Percentiles rank a stretch among this genome's conserved stretches.
These are phyloP conservation scores for Toxoplasma gondii DNA, from an alignment of 169 alveolate genomes.

Conservation along the genomic window DNA sequence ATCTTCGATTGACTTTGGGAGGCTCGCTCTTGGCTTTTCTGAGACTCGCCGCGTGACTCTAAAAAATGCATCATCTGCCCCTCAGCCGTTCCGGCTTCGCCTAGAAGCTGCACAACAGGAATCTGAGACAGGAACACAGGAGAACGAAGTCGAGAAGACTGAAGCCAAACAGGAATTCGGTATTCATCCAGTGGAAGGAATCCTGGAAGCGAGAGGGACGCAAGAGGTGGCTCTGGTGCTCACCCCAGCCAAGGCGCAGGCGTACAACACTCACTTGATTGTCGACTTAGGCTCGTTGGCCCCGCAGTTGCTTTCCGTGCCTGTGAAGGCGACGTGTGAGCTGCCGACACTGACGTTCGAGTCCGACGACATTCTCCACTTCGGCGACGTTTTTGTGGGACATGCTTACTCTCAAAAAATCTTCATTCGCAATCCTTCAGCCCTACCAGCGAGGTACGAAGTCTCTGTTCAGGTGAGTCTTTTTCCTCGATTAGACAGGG, in stretches of 20 bases:
- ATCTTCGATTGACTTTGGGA: constrained; percentile 90
- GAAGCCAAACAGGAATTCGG: neutral
- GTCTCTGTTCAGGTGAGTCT: constrained; percentile 31
- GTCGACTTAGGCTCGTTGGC: neutral
- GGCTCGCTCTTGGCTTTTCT: constrained; percentile 90
- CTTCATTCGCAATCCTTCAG: neutral
- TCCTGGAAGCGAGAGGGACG: neutral
- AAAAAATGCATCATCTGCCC: constrained; percentile 79
- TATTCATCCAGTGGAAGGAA: neutral
- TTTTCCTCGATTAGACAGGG: neutral
- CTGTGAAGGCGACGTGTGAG: constrained; percentile 71
- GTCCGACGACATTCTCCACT: constrained; percentile 89
- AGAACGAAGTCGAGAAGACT: neutral
- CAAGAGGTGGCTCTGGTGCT: neutral
- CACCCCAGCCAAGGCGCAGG: neutral
- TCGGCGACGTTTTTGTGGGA: constrained; percentile 85
- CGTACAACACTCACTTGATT: neutral
- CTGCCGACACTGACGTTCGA: constrained; percentile 90
- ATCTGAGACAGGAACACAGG: no score
- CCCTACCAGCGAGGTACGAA: constrained; percentile 40
- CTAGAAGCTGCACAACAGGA: neutral
- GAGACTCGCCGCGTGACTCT: constrained; percentile 84
- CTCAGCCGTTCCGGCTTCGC: constrained; percentile 15
- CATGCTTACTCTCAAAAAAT: neutral
- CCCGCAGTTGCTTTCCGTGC: neutral